A percentile compares a stretch with the other conserved stretches of the same genome.
Evolutionary conservation across 345 rosid genomes (phyloP).

Genomic region (Dipteronia dyeriana): DNA sequence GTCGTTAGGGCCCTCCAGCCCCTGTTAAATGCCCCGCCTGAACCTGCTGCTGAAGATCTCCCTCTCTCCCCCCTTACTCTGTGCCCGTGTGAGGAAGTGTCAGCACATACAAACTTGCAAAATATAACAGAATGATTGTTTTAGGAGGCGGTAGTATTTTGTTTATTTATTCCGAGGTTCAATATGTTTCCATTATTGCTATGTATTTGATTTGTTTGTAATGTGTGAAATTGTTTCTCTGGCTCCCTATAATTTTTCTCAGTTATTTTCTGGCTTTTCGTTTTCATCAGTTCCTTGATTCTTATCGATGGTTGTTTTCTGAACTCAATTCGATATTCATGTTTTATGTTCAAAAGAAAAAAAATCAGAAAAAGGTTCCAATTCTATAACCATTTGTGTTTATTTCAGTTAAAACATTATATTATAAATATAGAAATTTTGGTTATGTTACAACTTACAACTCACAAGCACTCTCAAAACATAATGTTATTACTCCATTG

Average conservation of each 20-base stretch:
- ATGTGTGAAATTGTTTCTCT: constrained; percentile 21
- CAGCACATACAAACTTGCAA: constrained; percentile 11
- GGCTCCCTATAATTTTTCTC: background rate
- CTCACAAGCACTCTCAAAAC: background rate
- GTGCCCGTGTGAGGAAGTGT: background rate
- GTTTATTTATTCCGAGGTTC: constrained; percentile 16
- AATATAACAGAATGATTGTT: constrained; percentile 17
- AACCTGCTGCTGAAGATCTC: constrained; percentile 52
- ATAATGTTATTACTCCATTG: background rate
- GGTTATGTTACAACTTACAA: background rate
- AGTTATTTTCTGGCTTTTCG: background rate
- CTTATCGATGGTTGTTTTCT: background rate
- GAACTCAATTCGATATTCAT: background rate
- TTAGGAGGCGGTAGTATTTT: constrained; percentile 18
- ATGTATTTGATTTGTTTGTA: constrained; percentile 37
- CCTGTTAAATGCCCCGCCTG: constrained; percentile 63
- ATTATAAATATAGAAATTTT: no score
- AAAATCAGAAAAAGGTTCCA: background rate
- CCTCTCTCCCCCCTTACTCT: background rate
- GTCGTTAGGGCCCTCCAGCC: constrained; percentile 95
- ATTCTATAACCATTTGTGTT: background rate
- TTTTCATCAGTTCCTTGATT: background rate
- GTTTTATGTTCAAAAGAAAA: background rate
- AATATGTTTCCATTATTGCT: constrained; percentile 17
- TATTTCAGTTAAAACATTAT: background rate